phyloP scores from a whole-genome alignment of 805 yeast genomes.

The Cyberlindnera nakhonratchasimensis region DNA sequence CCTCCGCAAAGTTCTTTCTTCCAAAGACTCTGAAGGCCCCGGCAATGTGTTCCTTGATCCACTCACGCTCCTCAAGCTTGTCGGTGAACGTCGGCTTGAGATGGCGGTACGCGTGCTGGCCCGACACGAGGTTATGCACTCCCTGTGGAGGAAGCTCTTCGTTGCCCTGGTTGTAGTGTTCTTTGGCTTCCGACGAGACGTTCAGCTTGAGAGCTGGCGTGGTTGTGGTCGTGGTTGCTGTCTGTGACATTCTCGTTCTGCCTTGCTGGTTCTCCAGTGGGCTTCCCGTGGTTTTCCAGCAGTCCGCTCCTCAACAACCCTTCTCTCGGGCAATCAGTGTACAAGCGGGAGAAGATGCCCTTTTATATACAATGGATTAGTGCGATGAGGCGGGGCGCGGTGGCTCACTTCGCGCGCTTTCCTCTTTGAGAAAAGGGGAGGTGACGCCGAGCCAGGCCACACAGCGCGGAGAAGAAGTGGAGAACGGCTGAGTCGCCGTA shows the following conservation, averaged over 20 bases:
- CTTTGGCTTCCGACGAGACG: background rate
- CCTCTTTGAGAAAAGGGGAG: no score
- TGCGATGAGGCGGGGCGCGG: no score
- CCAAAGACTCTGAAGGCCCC: slow-evolving; percentile 82
- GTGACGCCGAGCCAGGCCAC: no score
- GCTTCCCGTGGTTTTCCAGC: no score
- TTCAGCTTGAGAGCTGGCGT: slow-evolving; percentile 13
- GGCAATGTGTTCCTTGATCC: slow-evolving; percentile 72
- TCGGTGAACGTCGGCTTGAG: slow-evolving; percentile 51
- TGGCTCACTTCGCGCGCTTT: no score
- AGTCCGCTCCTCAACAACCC: no score
- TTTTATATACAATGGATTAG: no score
- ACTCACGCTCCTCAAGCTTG: slow-evolving; percentile 46
- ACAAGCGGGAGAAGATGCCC: no score
- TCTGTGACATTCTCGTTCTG: slow-evolving; percentile 7
- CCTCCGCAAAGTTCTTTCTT: slow-evolving; percentile 73
- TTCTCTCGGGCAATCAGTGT: no score
- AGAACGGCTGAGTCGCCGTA: no score
- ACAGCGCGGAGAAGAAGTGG: no score
- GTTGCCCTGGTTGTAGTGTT: slow-evolving; percentile 4
- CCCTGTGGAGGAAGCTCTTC: slow-evolving; percentile 37
- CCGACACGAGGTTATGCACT: slow-evolving; percentile 57
- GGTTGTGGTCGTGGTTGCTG: slow-evolving; percentile 6
- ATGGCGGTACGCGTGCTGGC: slow-evolving; percentile 44
- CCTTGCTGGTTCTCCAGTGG: no score